Evolutionary conservation across 2,329 filamentous ascomycete genomes (phyloP).

Genomic region (Epichloe typhina): DNA sequence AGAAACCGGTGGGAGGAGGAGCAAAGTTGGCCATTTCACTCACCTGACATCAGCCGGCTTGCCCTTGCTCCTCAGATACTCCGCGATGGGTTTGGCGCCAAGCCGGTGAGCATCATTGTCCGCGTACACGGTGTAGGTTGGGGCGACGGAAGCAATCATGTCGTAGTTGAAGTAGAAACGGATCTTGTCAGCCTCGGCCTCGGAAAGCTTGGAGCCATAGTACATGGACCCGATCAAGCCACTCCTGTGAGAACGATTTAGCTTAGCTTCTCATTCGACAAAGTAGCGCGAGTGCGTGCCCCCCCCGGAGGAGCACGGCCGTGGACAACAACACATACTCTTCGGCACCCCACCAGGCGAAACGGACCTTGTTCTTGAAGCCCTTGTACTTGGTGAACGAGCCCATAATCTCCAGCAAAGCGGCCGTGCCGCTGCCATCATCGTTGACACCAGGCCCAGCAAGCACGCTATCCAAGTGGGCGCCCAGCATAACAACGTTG

Average conservation of each 20-base stretch:
- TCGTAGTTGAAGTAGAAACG: conserved; percentile 58
- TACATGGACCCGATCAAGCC: conserved; percentile 31
- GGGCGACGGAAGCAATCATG: conserved; percentile 45
- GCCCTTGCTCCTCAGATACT: conserved; percentile 17
- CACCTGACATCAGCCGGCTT: conserved; percentile 16
- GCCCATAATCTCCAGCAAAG: conserved; percentile 22
- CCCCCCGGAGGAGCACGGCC: too few species aligned
- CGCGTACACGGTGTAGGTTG: conserved; percentile 26
- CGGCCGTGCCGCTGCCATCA: conserved; percentile 23
- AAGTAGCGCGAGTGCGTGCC: too few species aligned
- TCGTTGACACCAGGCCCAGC: conserved; percentile 26
- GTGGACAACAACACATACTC: conserved; percentile 16
- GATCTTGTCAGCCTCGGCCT: conserved; percentile 37
- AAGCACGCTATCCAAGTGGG: conserved; percentile 26
- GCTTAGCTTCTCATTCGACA: too few species aligned
- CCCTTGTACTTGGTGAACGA: conserved; percentile 22
- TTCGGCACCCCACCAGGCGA: conserved; percentile 27
- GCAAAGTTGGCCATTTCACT: neutral
- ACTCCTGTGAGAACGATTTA: conserved; percentile 11
- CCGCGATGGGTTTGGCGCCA: conserved; percentile 18
- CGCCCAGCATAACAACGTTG: conserved; percentile 27
- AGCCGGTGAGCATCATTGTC: conserved; percentile 24
- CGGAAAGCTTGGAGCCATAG: conserved; percentile 23
- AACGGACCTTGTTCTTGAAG: conserved; percentile 26
- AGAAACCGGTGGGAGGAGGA: too few species aligned